A percentile compares a stretch with the other conserved stretches of the same genome.
Evolutionary conservation across 164 flowering plant species (phyloP).

Genomic region (Stephania japonica): DNA sequence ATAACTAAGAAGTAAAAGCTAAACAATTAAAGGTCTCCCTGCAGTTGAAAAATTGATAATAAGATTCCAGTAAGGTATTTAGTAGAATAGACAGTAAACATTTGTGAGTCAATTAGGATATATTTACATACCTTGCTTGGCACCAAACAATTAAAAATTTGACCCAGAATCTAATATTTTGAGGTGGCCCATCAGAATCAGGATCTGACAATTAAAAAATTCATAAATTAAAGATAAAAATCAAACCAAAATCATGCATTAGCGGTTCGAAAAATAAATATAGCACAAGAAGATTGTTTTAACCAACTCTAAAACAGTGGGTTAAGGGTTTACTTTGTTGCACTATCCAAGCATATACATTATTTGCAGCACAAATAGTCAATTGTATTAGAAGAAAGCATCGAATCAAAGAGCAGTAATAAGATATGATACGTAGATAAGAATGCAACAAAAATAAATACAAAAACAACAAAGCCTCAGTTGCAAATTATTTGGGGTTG

Average conservation of each 20-base stretch:
- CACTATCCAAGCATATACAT: not conserved
- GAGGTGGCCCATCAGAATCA: constrained; percentile 49
- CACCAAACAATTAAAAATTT: constrained; percentile 47
- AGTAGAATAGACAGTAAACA: not conserved
- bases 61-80: not conserved
- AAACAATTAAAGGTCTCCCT: not conserved
- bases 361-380: not conserved
- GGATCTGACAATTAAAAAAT: constrained; percentile 33
- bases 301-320: not conserved
- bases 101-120: not conserved
- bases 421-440: not conserved
- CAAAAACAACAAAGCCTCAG: not conserved
- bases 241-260: no score
- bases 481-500: no score
- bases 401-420: not conserved
- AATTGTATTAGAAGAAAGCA: not conserved
- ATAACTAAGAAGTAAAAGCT: not conserved
- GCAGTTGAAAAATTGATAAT: not conserved
- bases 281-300: not conserved
- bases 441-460: not conserved
- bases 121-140: constrained; percentile 48
- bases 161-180: constrained; percentile 72
- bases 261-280: no score
- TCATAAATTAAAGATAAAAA: not conserved
- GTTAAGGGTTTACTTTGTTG: not conserved